phyloP scores from a whole-genome alignment of 441 rosid genomes.

The Lagerstroemia fauriei region DNA sequence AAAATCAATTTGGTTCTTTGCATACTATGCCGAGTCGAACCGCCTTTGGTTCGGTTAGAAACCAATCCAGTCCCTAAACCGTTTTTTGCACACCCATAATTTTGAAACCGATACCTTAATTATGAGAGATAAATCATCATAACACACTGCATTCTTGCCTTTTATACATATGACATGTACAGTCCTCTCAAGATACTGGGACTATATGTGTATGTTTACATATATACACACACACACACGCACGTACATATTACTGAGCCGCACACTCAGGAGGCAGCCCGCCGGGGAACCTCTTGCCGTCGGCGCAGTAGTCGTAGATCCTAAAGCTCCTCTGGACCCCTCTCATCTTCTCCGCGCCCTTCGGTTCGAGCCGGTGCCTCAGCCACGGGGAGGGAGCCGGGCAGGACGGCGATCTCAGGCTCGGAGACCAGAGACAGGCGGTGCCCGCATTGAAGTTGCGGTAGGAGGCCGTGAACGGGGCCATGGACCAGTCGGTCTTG shows the following conservation, averaged over 20 bases:
- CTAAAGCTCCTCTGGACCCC: slow-evolving; percentile 33
- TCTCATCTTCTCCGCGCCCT: slow-evolving; percentile 23
- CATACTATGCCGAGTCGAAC: too few relatives aligned
- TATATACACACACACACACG: neutral
- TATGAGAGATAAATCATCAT: too few relatives aligned
- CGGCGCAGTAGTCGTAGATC: slow-evolving; percentile 38
- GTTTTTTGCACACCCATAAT: too few relatives aligned
- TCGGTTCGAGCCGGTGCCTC: slow-evolving; percentile 16
- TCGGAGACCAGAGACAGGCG: slow-evolving; percentile 31
- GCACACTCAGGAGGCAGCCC: slow-evolving; percentile 28
- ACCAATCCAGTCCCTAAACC: too few relatives aligned
- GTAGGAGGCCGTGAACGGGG: slow-evolving; percentile 39
- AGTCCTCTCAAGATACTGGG: neutral
- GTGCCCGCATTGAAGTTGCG: slow-evolving; percentile 30
- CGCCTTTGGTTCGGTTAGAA: too few relatives aligned
- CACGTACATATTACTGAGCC: neutral
- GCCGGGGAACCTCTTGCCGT: slow-evolving; percentile 32
- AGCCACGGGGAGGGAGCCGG: slow-evolving; percentile 23
- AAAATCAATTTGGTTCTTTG: too few relatives aligned
- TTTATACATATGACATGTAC: neutral
- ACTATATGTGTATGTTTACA: neutral
- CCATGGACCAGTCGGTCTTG: slow-evolving; percentile 37
- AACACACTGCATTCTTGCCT: too few relatives aligned
- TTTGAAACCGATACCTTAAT: too few relatives aligned
- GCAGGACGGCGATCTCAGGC: slow-evolving; percentile 9